Percentiles rank a stretch among this genome's conserved stretches.
phyloP scores from a whole-genome alignment of 2,329 filamentous ascomycete genomes.

The Hypoxylon sp. region DNA sequence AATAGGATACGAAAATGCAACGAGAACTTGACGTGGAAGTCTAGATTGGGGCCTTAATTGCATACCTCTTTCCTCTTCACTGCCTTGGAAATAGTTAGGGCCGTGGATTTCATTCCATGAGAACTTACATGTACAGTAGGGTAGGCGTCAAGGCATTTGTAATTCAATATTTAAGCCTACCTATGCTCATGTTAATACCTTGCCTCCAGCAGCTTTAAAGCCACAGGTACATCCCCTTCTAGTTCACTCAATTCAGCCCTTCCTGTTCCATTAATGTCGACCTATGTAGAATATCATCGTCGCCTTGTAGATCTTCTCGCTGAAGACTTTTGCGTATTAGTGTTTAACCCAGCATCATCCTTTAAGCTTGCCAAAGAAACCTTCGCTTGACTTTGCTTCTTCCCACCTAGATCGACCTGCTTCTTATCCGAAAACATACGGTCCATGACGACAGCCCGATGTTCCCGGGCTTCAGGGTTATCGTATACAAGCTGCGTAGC shows the following conservation, averaged over 20 bases:
- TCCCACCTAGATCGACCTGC: slow-evolving; percentile 2
- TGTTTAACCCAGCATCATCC: background rate
- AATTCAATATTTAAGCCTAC: background rate
- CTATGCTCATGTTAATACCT: background rate
- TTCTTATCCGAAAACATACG: slow-evolving; percentile 43
- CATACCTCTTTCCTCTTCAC: background rate
- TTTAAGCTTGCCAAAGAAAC: slow-evolving; percentile 21
- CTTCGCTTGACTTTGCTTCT: slow-evolving; percentile 25
- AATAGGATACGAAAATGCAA: background rate
- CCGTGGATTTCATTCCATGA: background rate
- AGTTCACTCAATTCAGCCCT: background rate
- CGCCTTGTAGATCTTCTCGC: slow-evolving; percentile 43
- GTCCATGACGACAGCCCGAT: slow-evolving; percentile 49
- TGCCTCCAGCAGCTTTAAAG: background rate
- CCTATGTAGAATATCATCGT: slow-evolving; percentile 25
- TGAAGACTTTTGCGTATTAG: slow-evolving; percentile 11
- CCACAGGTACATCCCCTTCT: background rate
- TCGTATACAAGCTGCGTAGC: slow-evolving; percentile 69
- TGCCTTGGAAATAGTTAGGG: background rate
- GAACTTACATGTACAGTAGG: background rate
- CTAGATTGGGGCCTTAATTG: background rate
- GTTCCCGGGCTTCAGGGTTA: slow-evolving; percentile 63
- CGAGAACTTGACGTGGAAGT: background rate
- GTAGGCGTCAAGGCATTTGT: background rate
- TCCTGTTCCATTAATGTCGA: slow-evolving; percentile 3